Base-by-base conservation (phyloP, 805 yeast species). In the Phaffomyces antillensis region DNA sequence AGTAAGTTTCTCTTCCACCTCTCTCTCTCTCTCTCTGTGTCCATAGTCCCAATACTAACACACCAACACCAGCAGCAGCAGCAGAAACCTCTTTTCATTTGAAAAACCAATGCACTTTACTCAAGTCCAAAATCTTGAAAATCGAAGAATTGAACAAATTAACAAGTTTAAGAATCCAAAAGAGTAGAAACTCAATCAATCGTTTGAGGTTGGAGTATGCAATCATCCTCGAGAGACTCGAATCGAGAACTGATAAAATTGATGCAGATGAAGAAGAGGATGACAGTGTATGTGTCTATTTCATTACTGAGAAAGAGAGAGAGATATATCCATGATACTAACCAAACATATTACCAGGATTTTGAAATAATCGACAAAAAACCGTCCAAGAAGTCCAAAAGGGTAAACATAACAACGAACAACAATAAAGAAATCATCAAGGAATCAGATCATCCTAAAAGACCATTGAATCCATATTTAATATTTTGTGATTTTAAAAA, bases 401-500 rank as follows among this genome's bases (percentile, higher is more conserved):
- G 58, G 32, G 58, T 60, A 45, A 20, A 20, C 23, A 2, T 20
- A 20, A 20, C 23, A 5, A 62, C 60, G 25, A 25, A 48, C n/a
- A n/a, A n/a, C n/a, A n/a, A n/a, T 17, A n/a, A n/a, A 25, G 12
- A 48, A 54, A 56, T 59, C 48, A 70, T 73, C 10, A 77, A 89
- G 55, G 95, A 89, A 62, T 96, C 96, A 10, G 81, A 80, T 53
- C 73, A 83, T 56, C 97, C 96, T 18, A 87, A 85, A 55, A 73
- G 95, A 56, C 96, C 96, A 7, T 83, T 93, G 4, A 90, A 89
- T 62, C 96, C 96, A 6, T 90, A 89, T 58, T 70, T 87, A 50
- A 76, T 87, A 5, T 40, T 17, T 20, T 90, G 96, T 64, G 97
- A 90, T 47, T 67, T 76, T 66, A 95, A 87, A 58, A 86, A 86